Evolutionary conservation across 495 filamentous ascomycete species (phyloP), one percentile per base, ranked within the genome.

Genomic region (Xylaria flabelliformis): DNA sequence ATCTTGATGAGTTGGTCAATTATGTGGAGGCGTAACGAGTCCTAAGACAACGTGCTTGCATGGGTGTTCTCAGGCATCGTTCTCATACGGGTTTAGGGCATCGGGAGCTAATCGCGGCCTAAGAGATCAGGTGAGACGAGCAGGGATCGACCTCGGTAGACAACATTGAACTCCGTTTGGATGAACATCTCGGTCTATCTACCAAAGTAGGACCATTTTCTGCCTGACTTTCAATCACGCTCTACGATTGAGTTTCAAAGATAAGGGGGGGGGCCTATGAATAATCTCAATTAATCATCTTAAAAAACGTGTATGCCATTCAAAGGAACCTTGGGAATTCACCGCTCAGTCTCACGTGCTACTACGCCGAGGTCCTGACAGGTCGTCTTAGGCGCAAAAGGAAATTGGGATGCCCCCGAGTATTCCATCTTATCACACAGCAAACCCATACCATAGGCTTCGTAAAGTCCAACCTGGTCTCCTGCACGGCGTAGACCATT

Each of bases 61-160:
- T 44, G 61, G 61, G 19, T 64, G 36, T 42, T 21, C 34, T 42
- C 50, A 56, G 48, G 50, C 36, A 65, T 34, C 44, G 36, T 26
- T 67, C 65, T 67, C 9, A 9, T 42, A 26, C 4, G 32, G 64
- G 56, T 53, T 29, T 56, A 67, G 50, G 50, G 32, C 8, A 56
- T 44, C 50, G 50, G 48, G 48, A 55, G 65, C 65, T 67, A 56
- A 67, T 67, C 65, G 44, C 65, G 48, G 44, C 65, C 65, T 36
- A 67, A 55, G 48, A 41, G 48, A 67, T 53, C 46, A 67, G 32
- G 48, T 67, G 50, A 56, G 36, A 56, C 65, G n/a, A 34, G 50
- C 65, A 67, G 65, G 65, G 65, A 17, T 56, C 34, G 32, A 8
- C 50, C 34, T 56, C 50, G 19, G 21, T 19, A 29, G 48, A 53